Conservation (phyloP, 352 stramenopile species). For the Pythium utonaiense region DNA sequence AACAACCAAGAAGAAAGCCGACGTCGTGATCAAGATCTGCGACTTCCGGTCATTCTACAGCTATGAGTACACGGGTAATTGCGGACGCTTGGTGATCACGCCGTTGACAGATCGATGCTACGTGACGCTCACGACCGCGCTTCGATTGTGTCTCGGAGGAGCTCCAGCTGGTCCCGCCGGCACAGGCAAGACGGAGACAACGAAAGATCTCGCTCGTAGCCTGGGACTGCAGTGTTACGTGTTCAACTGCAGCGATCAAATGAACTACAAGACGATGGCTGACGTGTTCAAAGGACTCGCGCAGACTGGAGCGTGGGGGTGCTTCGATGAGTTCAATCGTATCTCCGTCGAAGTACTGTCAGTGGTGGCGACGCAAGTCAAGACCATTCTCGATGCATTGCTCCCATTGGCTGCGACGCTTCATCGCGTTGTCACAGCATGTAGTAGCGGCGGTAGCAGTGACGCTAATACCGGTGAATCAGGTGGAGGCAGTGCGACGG, state of each 20-base stretch:
- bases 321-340: constrained; percentile 97
- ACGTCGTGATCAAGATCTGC: constrained; percentile 89
- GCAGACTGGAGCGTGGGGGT: constrained; percentile 94
- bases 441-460: constrained; percentile 20
- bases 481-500: neutral
- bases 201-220: constrained; percentile 73
- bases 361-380: constrained; percentile 96
- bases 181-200: constrained; percentile 87
- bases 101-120: constrained; percentile 84
- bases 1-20: constrained; percentile 30
- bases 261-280: constrained; percentile 96
- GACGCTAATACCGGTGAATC: constrained; percentile 11
- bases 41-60: constrained; percentile 92
- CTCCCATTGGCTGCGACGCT: constrained; percentile 25
- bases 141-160: constrained; percentile 74
- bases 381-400: constrained; percentile 93
- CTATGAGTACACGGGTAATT: constrained; percentile 97
- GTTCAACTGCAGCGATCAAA: constrained; percentile 88
- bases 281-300: constrained; percentile 94
- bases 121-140: constrained; percentile 77
- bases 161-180: constrained; percentile 75
- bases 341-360: constrained; percentile 96
- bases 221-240: constrained; percentile 84
- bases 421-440: constrained; percentile 20
- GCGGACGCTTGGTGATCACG: constrained; percentile 81